Evolutionary conservation across 1,284 basidiomycete species (phyloP), one percentile per base, ranked within the genome.

Genomic region (Ganoderma boninense): DNA sequence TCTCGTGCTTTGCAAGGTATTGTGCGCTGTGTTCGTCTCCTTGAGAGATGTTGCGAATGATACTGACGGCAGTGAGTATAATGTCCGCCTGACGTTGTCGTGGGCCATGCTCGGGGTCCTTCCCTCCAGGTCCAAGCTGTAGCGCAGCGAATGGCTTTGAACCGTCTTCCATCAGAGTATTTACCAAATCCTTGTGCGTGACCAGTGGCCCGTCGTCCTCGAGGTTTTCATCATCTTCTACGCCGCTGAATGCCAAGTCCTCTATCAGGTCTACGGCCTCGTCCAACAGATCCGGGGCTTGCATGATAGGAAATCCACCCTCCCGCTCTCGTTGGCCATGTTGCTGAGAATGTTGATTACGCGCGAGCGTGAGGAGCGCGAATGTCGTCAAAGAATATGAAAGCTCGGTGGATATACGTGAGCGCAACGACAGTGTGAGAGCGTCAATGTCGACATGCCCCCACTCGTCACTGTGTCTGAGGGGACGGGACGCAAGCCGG

Each of bases 361-460:
- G 87, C 87, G 94, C 90, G 6, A 93, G 91, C 4, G 93, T 93
- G 67, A 99, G 84, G 77, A 98, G 86, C n/a, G 92, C 92, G 74
- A 99, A 86, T 1, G 95, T 95, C 35, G 96, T 96, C 74, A 99
- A 83, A 4, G 94, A 95, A 79, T 97, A 99, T 4, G 95, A 92
- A 57, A 98, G 83, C 79, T 99, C 97, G 57, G 88, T 87, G 3
- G 92, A 89, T 54, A 99, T 82, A 49, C 97, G 87, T 44, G 95
- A 97, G 49, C 96, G 92, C 64, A 99, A 82, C 42, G 95, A 95
- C 92, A 99, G 92, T 49, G 92, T 92, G 65, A 99, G 85, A 10
- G 90, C 91, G 78, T 97, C 95, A 65, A 99, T 91, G 76, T 99
- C 97, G 65, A 99, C 91, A 13, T 86, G 87, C 23, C 95, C 95